Evolutionary conservation across 192 early-diverging fungal genomes (phyloP), one percentile per base, ranked within the genome.

Genomic region (Mortierella alpina): DNA sequence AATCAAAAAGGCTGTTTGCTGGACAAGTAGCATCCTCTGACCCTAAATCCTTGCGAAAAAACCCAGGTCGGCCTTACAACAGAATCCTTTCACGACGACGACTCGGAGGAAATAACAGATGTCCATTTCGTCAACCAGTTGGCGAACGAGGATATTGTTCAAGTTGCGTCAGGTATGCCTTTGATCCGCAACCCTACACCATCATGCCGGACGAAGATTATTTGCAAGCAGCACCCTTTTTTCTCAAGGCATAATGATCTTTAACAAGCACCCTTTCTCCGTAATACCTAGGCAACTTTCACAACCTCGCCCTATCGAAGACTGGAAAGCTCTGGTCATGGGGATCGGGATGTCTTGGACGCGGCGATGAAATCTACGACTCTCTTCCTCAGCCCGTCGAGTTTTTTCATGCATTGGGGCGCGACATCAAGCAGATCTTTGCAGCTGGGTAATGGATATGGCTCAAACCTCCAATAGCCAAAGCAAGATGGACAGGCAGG

Each of bases 51-150:
- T 48, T 49, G 3, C 11, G 4, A 14, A 3, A 0, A 12, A 18
- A 45, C 8, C 4, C 49, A 76, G 74, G 77, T 80, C n/a, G 77
- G 77, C 31, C 55, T 80, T 18, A 80, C 77, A 31, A 80, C 77
- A 55, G 77, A 80, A 20, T 80, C 77, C 47, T 80, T 68, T 63
- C 70, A 80, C 54, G 77, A 80, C 40, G 77, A 80, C 23, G 77
- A 80, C 55, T 72, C 77, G 59, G 77, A 80, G 31, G 77, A 80
- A 22, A 55, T 80, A 14, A 72, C 66, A 41, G 77, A 72, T 54
- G 77, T 72, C 9, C 77, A 80, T 40, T 80, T 80, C 64, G 66
- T 80, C 18, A 80, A 63, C n/a, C 77, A 80, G 49, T 44, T 80
- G 42, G 77, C 65, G 6, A 60, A 80, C 20, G 77, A 80, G 39